Conservation (phyloP, 1,284 basidiomycete genomes). For the Schizophyllum commune region DNA sequence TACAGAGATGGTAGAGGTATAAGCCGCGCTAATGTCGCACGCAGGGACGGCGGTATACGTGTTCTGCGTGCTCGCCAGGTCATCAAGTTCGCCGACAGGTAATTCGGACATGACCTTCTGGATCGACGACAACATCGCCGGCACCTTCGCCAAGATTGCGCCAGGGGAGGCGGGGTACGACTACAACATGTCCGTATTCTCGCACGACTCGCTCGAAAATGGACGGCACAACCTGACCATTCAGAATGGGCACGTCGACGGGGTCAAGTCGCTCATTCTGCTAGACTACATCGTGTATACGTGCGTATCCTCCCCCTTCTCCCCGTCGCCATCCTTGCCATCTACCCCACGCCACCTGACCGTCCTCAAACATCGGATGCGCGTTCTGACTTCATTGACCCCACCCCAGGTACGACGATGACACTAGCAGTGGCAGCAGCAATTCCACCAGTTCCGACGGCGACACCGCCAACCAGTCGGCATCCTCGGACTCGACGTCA, state of each 20-base stretch:
- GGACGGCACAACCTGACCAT: conserved; percentile 26
- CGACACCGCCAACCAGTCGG: neutral
- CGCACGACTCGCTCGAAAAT: conserved; percentile 6
- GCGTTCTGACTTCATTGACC: no score
- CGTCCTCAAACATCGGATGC: no score
- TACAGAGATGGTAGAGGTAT: neutral
- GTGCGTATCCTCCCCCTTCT: conserved; percentile 11
- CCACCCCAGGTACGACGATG: neutral
- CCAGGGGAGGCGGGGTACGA: conserved; percentile 16
- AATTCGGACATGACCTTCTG: conserved; percentile 28
- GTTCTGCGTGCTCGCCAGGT: conserved; percentile 21
- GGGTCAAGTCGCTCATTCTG: conserved; percentile 18
- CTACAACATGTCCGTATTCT: conserved; percentile 24
- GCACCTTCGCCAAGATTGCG: conserved; percentile 17
- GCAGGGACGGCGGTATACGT: conserved; percentile 24
- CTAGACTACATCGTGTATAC: conserved; percentile 29
- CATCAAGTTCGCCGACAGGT: conserved; percentile 13
- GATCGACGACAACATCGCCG: conserved; percentile 24
- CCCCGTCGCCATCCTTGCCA: neutral
- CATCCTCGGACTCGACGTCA: neutral
- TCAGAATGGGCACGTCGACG: conserved; percentile 21
- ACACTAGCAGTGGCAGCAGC: neutral
- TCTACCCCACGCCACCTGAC: no score
- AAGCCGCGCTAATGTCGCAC: conserved; percentile 3
- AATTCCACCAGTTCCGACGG: neutral